These are phyloP conservation scores for Candida gorgasii DNA, from an alignment of 805 yeast species.

Conservation along the genomic window DNA sequence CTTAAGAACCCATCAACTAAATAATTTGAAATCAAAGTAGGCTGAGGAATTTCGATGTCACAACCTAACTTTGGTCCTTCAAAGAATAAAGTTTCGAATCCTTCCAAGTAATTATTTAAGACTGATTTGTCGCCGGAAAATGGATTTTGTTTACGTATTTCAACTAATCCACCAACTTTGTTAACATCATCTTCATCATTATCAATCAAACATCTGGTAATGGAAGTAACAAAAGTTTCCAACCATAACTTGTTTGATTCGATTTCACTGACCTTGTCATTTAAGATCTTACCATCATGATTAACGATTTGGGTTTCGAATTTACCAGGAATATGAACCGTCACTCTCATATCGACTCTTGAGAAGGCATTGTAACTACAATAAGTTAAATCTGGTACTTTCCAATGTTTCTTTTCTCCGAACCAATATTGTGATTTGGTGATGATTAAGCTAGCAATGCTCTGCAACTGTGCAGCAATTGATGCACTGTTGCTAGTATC, in stretches of 20 bases:
- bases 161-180: slow-evolving; percentile 64
- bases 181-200: slow-evolving; percentile 68
- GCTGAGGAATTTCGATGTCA: slow-evolving; percentile 64
- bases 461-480: slow-evolving; percentile 72
- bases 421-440: slow-evolving; percentile 73
- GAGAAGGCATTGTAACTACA: slow-evolving; percentile 64
- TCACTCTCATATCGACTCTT: slow-evolving; percentile 67
- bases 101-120: slow-evolving; percentile 52
- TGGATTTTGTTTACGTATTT: slow-evolving; percentile 82
- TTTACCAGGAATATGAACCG: slow-evolving; percentile 75
- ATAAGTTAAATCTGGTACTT: slow-evolving; percentile 69
- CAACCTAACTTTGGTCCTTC: slow-evolving; percentile 69
- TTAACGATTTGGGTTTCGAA: slow-evolving; percentile 57
- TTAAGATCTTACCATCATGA: slow-evolving; percentile 52
- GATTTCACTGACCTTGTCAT: slow-evolving; percentile 55
- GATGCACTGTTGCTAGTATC: slow-evolving; percentile 77
- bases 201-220: slow-evolving; percentile 71
- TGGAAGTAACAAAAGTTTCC: slow-evolving; percentile 63
- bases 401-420: slow-evolving; percentile 69
- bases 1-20: slow-evolving; percentile 73
- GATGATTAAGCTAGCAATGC: slow-evolving; percentile 61
- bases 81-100: slow-evolving; percentile 65
- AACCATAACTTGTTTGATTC: slow-evolving; percentile 56
- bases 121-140: slow-evolving; percentile 45
- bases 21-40: slow-evolving; percentile 64